These are phyloP conservation scores for Patellaria atrata DNA, from an alignment of 495 filamentous ascomycete species.

Conservation along the genomic window DNA sequence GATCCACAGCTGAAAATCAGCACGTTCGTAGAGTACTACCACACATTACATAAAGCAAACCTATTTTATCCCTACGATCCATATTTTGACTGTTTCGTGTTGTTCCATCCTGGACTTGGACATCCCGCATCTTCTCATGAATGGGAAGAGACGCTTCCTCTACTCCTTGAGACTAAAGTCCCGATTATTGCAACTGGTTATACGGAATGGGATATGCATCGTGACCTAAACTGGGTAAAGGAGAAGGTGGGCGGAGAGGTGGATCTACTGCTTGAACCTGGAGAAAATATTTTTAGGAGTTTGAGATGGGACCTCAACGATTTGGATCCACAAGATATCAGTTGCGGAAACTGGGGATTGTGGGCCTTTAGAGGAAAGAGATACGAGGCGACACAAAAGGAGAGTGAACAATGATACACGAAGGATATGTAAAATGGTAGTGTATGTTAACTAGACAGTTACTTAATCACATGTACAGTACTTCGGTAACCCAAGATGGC, in stretches of 20 bases:
- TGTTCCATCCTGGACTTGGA: conserved; percentile 91
- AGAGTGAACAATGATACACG: too few species aligned
- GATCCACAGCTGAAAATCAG: conserved; percentile 80
- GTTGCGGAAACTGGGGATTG: conserved; percentile 88
- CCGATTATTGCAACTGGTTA: conserved; percentile 91
- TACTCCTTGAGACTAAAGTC: conserved; percentile 84
- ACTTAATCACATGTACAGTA: too few species aligned
- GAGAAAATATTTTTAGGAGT: conserved; percentile 89
- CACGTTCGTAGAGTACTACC: conserved; percentile 96
- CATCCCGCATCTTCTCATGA: conserved; percentile 86
- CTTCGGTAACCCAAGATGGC: too few species aligned
- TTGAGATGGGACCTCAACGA: conserved; percentile 96
- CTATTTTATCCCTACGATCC: conserved; percentile 90
- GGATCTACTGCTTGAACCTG: conserved; percentile 80
- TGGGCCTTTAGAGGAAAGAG: conserved; percentile 97
- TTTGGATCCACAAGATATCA: conserved; percentile 84
- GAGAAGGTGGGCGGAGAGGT: conserved; percentile 76
- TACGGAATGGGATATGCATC: conserved; percentile 83
- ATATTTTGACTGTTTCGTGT: conserved; percentile 90
- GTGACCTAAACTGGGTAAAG: conserved; percentile 79
- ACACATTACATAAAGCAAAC: conserved; percentile 80
- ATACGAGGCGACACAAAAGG: conserved; percentile 54
- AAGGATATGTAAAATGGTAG: too few species aligned
- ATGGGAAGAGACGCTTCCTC: conserved; percentile 80
- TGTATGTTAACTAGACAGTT: too few species aligned